Evolutionary conservation across 2,329 filamentous ascomycete genomes (phyloP).

Genomic region (Pseudogymnoascus destructans): DNA sequence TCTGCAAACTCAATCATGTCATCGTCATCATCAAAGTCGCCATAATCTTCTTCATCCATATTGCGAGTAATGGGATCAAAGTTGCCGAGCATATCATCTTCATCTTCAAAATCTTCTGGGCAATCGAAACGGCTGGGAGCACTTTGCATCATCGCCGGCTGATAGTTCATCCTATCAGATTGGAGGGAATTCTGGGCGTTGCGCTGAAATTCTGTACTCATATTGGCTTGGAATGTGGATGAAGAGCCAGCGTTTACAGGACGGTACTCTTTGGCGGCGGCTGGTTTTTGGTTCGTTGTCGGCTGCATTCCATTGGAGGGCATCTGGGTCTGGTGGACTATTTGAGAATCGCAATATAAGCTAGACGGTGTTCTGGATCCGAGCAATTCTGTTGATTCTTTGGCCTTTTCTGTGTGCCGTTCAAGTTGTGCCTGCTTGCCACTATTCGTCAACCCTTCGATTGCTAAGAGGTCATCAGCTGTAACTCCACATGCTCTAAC

Average conservation of each 20-base stretch:
- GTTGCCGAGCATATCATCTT: conserved; percentile 15
- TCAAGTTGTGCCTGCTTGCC: background rate
- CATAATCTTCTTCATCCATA: conserved; percentile 17
- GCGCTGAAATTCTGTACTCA: background rate
- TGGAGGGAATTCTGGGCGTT: background rate
- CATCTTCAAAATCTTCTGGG: conserved; percentile 19
- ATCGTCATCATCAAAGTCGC: conserved; percentile 24
- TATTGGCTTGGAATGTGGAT: background rate
- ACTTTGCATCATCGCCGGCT: background rate
- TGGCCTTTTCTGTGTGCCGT: background rate
- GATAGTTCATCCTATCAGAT: background rate
- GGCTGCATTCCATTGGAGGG: conserved; percentile 11
- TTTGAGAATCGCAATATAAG: conserved; percentile 20
- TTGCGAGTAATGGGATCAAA: conserved; percentile 11
- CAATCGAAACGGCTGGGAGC: conserved; percentile 11
- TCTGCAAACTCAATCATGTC: conserved; percentile 31
- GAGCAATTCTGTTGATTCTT: background rate
- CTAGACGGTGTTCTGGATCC: conserved; percentile 13
- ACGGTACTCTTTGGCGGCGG: background rate
- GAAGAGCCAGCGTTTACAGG: background rate
- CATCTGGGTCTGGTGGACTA: conserved; percentile 24
- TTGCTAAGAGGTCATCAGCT: background rate
- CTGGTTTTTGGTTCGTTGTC: background rate
- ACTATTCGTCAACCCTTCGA: background rate
- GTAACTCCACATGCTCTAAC: background rate